A percentile compares a stretch with the other conserved stretches of the same genome.
These are phyloP conservation scores for Puya raimondii DNA, from an alignment of 176 grass and related monocot species.

Conservation along the genomic window DNA sequence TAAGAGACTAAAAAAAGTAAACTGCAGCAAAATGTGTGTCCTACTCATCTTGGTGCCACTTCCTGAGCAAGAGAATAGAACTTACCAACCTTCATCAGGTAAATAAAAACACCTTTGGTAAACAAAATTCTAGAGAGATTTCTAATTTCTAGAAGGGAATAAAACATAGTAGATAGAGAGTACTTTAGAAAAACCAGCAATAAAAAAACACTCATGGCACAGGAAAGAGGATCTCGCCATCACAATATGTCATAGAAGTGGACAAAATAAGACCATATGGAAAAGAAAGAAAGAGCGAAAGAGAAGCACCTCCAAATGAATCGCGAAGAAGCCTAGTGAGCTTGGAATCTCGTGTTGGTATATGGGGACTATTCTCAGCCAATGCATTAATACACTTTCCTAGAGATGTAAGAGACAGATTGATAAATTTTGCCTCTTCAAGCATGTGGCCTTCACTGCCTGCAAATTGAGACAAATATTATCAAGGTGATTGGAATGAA, in stretches of 20 bases:
- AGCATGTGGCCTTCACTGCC: conserved; percentile 97
- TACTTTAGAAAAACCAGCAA: background rate
- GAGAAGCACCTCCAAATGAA: conserved; percentile 87
- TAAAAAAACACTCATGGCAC: too few species aligned
- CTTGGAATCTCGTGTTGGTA: conserved; percentile 94
- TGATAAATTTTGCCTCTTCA: conserved; percentile 97
- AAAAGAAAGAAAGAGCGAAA: conserved; percentile 4
- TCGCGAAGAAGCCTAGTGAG: conserved; percentile 94
- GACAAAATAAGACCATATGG: conserved; percentile 12
- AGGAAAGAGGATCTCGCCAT: background rate
- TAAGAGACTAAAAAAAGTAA: too few species aligned
- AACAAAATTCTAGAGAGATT: background rate
- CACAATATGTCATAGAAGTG: conserved; percentile 6
- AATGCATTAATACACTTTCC: conserved; percentile 96
- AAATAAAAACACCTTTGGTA: background rate
- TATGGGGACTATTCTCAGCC: conserved; percentile 85
- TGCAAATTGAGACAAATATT: conserved; percentile 21
- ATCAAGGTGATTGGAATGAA: background rate
- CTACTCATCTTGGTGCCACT: background rate
- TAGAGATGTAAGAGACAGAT: conserved; percentile 85
- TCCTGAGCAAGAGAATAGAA: background rate
- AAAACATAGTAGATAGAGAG: background rate
- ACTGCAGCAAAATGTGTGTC: background rate
- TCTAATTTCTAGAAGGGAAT: background rate
- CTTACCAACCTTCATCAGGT: background rate